Conservation (phyloP, 202 grass and related monocot species). For the Elaeis oleifera region DNA sequence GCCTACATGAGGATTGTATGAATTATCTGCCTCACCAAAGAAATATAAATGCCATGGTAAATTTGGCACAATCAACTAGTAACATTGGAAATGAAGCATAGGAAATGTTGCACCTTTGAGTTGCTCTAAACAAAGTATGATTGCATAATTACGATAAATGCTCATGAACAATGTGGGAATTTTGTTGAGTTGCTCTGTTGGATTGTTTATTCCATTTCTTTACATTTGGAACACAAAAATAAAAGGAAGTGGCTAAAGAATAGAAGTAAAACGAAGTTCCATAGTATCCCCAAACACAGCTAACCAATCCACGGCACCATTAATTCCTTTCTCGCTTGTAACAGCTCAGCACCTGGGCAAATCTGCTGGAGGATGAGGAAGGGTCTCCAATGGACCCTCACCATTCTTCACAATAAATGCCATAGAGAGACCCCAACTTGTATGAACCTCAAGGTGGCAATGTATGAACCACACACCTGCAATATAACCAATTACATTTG, state of each 20-base stretch:
- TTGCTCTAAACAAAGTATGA: too few relatives aligned
- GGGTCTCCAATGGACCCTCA: constrained; percentile 21
- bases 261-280: background rate
- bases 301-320: background rate
- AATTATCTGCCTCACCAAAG: too few relatives aligned
- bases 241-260: constrained; percentile 11
- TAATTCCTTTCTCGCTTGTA: background rate
- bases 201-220: background rate
- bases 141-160: too few relatives aligned
- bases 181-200: background rate
- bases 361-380: constrained; percentile 32
- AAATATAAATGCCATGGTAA: too few relatives aligned
- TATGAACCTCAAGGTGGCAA: constrained; percentile 34
- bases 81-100: too few relatives aligned
- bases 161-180: too few relatives aligned
- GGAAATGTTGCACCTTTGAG: too few relatives aligned
- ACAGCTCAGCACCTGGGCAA: constrained; percentile 27
- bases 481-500: background rate
- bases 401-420: constrained; percentile 49
- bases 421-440: constrained; percentile 33
- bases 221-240: background rate
- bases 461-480: constrained; percentile 36
- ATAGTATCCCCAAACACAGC: constrained; percentile 7
- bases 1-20: too few relatives aligned
- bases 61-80: too few relatives aligned